Evolutionary conservation across 2,329 filamentous ascomycete genomes (phyloP).

Genomic region (Penicillium rolfsii): DNA sequence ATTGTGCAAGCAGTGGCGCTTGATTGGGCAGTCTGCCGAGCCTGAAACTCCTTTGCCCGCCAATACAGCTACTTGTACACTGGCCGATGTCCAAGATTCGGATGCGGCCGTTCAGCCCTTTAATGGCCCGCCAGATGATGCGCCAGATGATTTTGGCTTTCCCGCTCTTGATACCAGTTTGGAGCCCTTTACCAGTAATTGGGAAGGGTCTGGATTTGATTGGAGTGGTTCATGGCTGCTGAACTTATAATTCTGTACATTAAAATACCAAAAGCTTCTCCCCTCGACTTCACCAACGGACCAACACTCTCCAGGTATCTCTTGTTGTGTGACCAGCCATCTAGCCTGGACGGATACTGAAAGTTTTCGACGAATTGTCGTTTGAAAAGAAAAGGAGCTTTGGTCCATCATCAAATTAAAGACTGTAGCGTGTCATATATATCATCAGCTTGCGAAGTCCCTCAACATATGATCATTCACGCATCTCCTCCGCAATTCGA

Average conservation of each 20-base stretch:
- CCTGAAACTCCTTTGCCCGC: background rate
- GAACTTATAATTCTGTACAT: slow-evolving; percentile 20
- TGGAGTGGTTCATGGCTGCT: slow-evolving; percentile 34
- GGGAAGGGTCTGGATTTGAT: slow-evolving; percentile 34
- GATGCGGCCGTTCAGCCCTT: slow-evolving; percentile 15
- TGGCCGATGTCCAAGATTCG: slow-evolving; percentile 27
- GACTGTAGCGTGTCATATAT: background rate
- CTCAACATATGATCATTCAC: background rate
- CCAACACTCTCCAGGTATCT: background rate
- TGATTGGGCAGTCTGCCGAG: slow-evolving; percentile 25
- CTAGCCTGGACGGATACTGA: background rate
- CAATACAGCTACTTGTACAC: slow-evolving; percentile 18
- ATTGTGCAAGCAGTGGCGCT: slow-evolving; percentile 29
- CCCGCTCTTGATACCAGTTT: slow-evolving; percentile 23
- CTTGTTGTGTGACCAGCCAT: too few relatives aligned
- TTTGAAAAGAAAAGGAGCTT: background rate
- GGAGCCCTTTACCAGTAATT: slow-evolving; percentile 27
- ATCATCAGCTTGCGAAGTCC: background rate
- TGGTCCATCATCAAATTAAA: background rate
- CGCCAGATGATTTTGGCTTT: slow-evolving; percentile 17
- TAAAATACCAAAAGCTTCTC: background rate
- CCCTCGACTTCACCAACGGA: background rate
- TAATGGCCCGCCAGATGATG: slow-evolving; percentile 15
- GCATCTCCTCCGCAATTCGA: slow-evolving; percentile 2
- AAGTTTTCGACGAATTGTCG: background rate